Evolutionary conservation across 768 basidiomycete species (phyloP).

Genomic region (Lentinula raphanica): DNA sequence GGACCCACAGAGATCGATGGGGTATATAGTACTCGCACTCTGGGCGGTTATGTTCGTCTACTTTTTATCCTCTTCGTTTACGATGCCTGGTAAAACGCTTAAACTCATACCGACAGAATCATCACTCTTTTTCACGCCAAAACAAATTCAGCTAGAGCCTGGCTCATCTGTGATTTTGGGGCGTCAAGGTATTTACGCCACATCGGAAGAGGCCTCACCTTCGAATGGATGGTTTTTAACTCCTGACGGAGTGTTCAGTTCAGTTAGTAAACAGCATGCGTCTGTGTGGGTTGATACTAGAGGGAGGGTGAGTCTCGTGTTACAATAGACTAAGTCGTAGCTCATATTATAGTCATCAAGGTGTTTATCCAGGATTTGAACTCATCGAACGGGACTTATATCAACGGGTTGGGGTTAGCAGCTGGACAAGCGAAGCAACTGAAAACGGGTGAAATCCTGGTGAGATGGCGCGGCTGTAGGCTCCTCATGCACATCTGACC

Average conservation of each 20-base stretch:
- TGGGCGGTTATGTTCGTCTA: background rate
- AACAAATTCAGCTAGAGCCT: background rate
- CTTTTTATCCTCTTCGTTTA: background rate
- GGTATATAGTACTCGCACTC: no score
- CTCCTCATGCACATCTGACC: background rate
- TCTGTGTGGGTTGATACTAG: background rate
- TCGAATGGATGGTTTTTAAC: background rate
- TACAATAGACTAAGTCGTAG: no score
- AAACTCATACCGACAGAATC: background rate
- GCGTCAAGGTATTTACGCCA: slow-evolving; percentile 1
- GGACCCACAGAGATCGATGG: background rate
- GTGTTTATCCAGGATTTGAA: background rate
- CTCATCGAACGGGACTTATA: background rate
- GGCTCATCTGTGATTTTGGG: background rate
- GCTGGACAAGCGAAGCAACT: background rate
- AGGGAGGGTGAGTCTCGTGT: background rate
- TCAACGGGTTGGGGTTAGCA: background rate
- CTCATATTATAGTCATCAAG: background rate
- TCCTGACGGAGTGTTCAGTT: background rate
- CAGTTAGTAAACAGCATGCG: background rate
- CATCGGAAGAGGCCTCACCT: background rate
- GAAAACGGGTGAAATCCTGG: background rate
- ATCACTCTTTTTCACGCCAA: background rate
- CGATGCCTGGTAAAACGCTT: background rate
- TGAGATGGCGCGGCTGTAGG: background rate